Base-by-base conservation (phyloP, 2,329 filamentous ascomycete genomes). In the Ceratocystis variospora region DNA sequence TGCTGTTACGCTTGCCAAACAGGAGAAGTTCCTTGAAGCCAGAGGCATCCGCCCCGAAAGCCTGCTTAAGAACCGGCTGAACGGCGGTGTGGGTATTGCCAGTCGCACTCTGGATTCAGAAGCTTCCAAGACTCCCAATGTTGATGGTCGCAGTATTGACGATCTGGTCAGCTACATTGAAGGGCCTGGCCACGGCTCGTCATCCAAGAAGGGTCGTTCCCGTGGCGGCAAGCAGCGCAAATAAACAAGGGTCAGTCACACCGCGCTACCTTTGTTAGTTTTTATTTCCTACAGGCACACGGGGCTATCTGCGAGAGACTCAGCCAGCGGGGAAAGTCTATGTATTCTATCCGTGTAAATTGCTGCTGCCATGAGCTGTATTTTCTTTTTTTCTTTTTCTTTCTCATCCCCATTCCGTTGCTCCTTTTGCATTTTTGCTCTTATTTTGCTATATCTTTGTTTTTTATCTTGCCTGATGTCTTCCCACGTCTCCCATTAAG, bases 131-230 rank as follows among this genome's bases (percentile, higher is more conserved):
- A 41, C 37, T 25, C 25, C 63, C 31, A 62, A 75, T 64, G 78
- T 91, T 61, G 90, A 95, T 74, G 84, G 87, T 66, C 83, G 91
- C 71, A 96, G 86, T 77, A 91, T 99, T 69, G 92, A 97, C 71
- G 93, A 99, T 75, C 79, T 99, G 50, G 81, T 99, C 74, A 90
- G 88, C 76, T 97, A 93, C 76, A 97, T 99, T 71, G 94, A 97
- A 76, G 93, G 92, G 55, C 79, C 76, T 31, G 28, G 44, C 17
- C 82, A 85, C 65, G 77, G 79, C 68, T 79, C 63, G 17, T 45
- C 80, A 72, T 77, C 78, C 69, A 79, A 76, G 68, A 76, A 76
- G 66, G 75, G 76, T 25, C 63, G 63, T 37, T 53, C 63, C 17
- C 37, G 48, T 15, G 48, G 63, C 17, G 71, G 73, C n/a, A 86